phyloP scores from a whole-genome alignment of 1,139 yeast genomes.

The Scheffersomyces segobiensis region DNA sequence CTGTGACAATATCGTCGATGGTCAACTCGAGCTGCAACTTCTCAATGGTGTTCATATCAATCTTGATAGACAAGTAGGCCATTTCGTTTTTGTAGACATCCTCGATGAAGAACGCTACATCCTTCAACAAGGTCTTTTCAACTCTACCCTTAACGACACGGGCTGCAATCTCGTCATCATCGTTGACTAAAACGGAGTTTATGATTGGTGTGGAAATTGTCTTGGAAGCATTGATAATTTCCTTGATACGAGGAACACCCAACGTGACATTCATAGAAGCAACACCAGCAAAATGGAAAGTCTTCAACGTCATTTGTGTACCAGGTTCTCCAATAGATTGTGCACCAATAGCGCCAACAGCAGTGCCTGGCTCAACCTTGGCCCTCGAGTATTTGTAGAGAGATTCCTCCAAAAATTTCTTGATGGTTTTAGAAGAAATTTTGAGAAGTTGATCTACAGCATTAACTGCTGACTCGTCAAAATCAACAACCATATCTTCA shows the following conservation, averaged over 20 bases:
- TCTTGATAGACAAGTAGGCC: conserved; percentile 77
- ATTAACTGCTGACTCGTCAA: conserved; percentile 43
- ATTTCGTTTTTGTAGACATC: conserved; percentile 85
- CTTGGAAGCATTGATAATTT: conserved; percentile 95
- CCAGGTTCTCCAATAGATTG: conserved; percentile 99
- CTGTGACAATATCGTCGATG: conserved; percentile 81
- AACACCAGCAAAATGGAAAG: conserved; percentile 99
- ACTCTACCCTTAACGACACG: conserved; percentile 97
- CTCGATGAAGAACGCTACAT: conserved; percentile 85
- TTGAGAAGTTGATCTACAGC: conserved; percentile 76
- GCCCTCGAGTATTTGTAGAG: conserved; percentile 84
- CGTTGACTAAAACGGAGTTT: conserved; percentile 90
- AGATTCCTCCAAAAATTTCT: conserved; percentile 74
- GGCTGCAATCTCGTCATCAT: conserved; percentile 95
- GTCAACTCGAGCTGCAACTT: conserved; percentile 85
- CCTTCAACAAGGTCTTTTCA: conserved; percentile 86
- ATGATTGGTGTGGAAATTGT: conserved; percentile 95
- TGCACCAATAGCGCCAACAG: conserved; percentile 99
- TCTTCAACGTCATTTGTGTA: conserved; percentile 97
- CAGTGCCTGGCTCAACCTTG: conserved; percentile 98
- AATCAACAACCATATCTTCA: conserved; percentile 41
- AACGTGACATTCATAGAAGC: conserved; percentile 98
- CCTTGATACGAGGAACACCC: conserved; percentile 99
- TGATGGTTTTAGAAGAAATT: conserved; percentile 61
- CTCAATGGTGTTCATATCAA: conserved; percentile 85